Base-by-base conservation (phyloP, 1,284 basidiomycete species). In the Pterulicium gracile region DNA sequence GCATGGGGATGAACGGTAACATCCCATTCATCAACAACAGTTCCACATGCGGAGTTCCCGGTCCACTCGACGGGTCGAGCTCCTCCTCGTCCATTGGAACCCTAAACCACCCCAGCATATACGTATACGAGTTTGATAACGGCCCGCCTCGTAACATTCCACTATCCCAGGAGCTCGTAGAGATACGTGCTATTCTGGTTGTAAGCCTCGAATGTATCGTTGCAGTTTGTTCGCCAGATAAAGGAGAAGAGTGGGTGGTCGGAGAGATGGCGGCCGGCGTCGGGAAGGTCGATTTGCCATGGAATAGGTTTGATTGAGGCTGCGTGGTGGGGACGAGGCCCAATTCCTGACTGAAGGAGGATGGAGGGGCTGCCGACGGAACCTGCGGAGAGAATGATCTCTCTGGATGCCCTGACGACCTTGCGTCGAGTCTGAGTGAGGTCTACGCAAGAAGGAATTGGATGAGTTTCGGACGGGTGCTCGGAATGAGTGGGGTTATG, bases 261-360 rank as follows among this genome's bases (percentile, higher is more conserved):
- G 13, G 39, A 15, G 7, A 41, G 39, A 41, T 41, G 7, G 13
- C 18, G 13, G 7, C 39, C 39, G 18, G 18, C 39, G 7, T n/a
- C 7, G 18, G 39, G 39, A 17, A 41, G 39, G 39, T 41, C 19
- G 18, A 10, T 7, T 10, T 10, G 39, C n/a, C n/a, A n/a, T n/a
- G n/a, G n/a, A n/a, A n/a, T n/a, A n/a, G n/a, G n/a, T n/a, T n/a
- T n/a, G n/a, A n/a, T n/a, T n/a, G n/a, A n/a, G 7, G 18, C 7
- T 20, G 13, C 18, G 10, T 41, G 7, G 27, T 7, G 10, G 7
- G 27, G 27, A n/a, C n/a, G n/a, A n/a, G n/a, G n/a, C 18, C 58
- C 58, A 17, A 59, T 47, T 20, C 58, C 58, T 14, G 56, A 58
- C 13, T 53, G 56, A 44, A 57, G 54, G 24, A 59, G 53, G 23